A percentile compares a stretch with the other conserved stretches of the same genome.
Evolutionary conservation across 139 green algal genomes (phyloP).

Genomic region (Tetratostichococcus sp.): DNA sequence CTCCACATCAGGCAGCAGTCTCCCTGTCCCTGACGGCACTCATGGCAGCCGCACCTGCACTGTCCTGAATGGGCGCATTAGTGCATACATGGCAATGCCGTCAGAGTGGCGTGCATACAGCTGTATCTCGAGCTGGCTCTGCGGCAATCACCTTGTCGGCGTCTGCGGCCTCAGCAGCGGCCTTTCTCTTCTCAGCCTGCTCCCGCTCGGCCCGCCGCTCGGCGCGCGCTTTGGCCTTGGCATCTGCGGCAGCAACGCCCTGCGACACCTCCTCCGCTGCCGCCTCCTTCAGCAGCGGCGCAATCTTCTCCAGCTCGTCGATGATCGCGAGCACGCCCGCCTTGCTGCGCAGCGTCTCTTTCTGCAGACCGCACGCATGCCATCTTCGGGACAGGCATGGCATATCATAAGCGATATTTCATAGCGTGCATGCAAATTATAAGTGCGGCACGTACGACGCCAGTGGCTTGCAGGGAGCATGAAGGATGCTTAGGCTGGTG

Average conservation of each 20-base stretch:
- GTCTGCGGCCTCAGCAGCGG: conserved; percentile 7
- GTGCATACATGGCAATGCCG: no score
- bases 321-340: conserved; percentile 22
- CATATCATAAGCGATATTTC: no score
- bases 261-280: conserved; percentile 16
- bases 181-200: conserved; percentile 3
- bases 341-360: conserved; percentile 27
- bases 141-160: conserved; percentile 5
- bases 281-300: conserved; percentile 24
- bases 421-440: background rate
- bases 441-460: no score
- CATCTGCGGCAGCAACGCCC: conserved; percentile 1
- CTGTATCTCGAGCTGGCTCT: background rate
- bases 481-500: background rate
- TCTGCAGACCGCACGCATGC: conserved; percentile 12
- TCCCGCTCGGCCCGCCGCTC: conserved; percentile 22
- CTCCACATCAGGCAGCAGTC: no score
- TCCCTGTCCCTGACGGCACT: no score
- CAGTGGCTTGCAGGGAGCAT: no score
- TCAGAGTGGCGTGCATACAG: no score
- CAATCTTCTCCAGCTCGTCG: conserved; percentile 51
- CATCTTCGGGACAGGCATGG: no score
- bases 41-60: no score
- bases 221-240: background rate
- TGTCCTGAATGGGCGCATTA: no score